Evolutionary conservation across 805 yeast genomes (phyloP).

Genomic region (Blastobotrys americana): DNA sequence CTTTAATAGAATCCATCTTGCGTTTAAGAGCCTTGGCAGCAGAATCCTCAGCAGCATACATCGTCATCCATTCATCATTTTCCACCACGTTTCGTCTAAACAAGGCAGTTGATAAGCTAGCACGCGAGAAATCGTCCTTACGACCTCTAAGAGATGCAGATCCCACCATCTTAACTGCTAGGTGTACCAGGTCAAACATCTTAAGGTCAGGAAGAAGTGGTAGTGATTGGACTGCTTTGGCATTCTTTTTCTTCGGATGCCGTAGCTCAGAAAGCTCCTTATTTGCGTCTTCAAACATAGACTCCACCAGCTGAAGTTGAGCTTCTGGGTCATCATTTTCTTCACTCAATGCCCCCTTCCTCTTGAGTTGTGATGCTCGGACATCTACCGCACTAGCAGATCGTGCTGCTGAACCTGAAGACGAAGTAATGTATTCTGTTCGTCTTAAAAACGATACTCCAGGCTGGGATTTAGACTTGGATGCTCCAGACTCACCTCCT

Average conservation of each 20-base stretch:
- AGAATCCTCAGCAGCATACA: conserved; percentile 43
- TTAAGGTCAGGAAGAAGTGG: conserved; percentile 83
- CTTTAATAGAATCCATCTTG: conserved; percentile 41
- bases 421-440: conserved; percentile 66
- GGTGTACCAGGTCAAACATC: conserved; percentile 70
- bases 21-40: conserved; percentile 36
- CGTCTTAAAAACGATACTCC: conserved; percentile 78
- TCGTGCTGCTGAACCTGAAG: conserved; percentile 47
- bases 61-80: conserved; percentile 70
- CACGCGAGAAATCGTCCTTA: conserved; percentile 18
- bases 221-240: conserved; percentile 73
- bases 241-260: conserved; percentile 72
- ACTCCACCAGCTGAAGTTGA: conserved; percentile 65
- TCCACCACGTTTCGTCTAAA: conserved; percentile 67
- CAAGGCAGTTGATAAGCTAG: conserved; percentile 39
- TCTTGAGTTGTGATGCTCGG: conserved; percentile 16
- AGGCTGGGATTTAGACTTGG: conserved; percentile 24
- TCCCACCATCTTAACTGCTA: conserved; percentile 34
- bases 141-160: conserved; percentile 36
- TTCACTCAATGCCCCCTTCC: conserved; percentile 23
- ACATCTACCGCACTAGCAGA: conserved; percentile 20
- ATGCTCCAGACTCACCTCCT: conserved; percentile 35
- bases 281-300: conserved; percentile 60
- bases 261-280: conserved; percentile 39
- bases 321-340: conserved; percentile 47